Percentiles rank a stretch among this genome's conserved stretches.
Conservation (phyloP, 2,329 filamentous ascomycete species). For the Cytospora leucostoma region DNA sequence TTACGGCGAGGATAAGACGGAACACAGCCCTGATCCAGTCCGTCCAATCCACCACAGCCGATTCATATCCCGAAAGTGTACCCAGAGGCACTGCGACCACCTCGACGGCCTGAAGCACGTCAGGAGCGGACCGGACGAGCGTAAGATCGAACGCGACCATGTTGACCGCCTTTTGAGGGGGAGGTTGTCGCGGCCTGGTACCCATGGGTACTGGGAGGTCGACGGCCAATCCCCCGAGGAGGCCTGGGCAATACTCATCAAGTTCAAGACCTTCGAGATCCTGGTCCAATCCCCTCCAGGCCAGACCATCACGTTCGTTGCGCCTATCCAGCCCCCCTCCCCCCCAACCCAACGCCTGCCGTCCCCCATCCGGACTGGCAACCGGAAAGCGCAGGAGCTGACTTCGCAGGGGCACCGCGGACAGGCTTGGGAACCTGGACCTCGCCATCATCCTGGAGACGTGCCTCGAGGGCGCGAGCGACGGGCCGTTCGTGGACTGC, state of each 20-base stretch:
- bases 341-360: not conserved
- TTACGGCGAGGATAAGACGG: not conserved
- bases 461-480: slow-evolving; percentile 15
- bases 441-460: slow-evolving; percentile 1
- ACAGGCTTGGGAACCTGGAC: slow-evolving; percentile 18
- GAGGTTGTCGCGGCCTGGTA: not conserved
- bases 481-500: not conserved
- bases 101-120: not conserved
- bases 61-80: not conserved
- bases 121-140: not conserved
- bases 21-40: not conserved
- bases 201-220: slow-evolving; percentile 8
- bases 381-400: not conserved
- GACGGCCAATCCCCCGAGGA: not conserved
- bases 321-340: not conserved
- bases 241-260: not conserved
- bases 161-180: not conserved
- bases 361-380: not conserved
- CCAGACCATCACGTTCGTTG: slow-evolving; percentile 10
- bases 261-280: slow-evolving; percentile 13
- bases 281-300: slow-evolving; percentile 4
- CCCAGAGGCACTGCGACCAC: slow-evolving; percentile 17
- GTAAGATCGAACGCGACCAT: not conserved
- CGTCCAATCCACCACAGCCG: not conserved
- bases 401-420: not conserved